Percentiles rank a stretch among this genome's conserved stretches.
phyloP scores from a whole-genome alignment of 805 yeast genomes.

The Blastobotrys mokoenaii region DNA sequence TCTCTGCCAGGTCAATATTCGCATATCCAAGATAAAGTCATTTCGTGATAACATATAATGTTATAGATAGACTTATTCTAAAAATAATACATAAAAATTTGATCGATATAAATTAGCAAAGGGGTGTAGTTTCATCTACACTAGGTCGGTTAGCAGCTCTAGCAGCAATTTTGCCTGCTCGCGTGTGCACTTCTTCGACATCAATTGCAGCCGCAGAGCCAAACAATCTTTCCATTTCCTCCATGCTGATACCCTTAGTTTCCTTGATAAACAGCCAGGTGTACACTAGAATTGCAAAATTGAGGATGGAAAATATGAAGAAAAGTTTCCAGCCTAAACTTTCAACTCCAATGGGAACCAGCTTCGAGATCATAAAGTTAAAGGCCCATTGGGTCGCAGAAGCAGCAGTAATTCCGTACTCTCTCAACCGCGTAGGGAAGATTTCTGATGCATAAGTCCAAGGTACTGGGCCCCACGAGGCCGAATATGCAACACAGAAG shows the following conservation, averaged over 20 bases:
- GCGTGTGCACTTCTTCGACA: constrained; percentile 6
- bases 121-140: too few species aligned
- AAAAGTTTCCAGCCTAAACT: constrained; percentile 13
- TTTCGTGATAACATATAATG: too few species aligned
- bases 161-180: constrained; percentile 6
- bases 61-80: too few species aligned
- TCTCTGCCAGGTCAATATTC: too few species aligned
- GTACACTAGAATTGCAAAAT: constrained; percentile 28
- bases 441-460: constrained; percentile 17
- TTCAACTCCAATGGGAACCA: constrained; percentile 13
- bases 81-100: too few species aligned
- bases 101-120: too few species aligned
- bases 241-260: constrained; percentile 70
- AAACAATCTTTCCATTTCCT: constrained; percentile 63
- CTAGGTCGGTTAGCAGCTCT: background rate
- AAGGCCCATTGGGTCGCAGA: constrained; percentile 49
- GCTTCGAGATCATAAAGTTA: constrained; percentile 41
- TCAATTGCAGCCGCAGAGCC: constrained; percentile 16
- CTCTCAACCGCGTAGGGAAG: constrained; percentile 14
- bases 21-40: too few species aligned
- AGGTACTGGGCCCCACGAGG: constrained; percentile 18
- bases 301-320: constrained; percentile 44
- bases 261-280: constrained; percentile 63
- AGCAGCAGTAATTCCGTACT: constrained; percentile 60
- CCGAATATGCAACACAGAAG: constrained; percentile 40